phyloP scores from a whole-genome alignment of 257 asterid genomes.

The Nicotiana undulata region DNA sequence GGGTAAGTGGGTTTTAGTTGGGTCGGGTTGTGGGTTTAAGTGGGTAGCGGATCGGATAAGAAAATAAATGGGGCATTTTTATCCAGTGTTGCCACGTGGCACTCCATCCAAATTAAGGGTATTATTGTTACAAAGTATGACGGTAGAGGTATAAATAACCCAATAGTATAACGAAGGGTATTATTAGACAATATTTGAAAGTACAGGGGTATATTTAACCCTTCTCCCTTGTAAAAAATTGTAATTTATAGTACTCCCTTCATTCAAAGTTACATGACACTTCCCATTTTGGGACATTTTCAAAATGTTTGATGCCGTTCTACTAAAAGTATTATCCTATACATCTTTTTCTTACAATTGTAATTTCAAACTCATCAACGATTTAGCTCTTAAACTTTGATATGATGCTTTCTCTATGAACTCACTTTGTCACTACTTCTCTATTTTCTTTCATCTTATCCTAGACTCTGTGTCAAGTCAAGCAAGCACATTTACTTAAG shows the following conservation, averaged over 20 bases:
- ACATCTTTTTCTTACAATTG: background rate
- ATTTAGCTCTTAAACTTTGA: background rate
- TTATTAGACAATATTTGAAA: too few relatives aligned
- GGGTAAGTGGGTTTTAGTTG: too few relatives aligned
- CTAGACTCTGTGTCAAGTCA: background rate
- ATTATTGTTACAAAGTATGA: too few relatives aligned
- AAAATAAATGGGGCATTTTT: too few relatives aligned
- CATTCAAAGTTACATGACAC: background rate
- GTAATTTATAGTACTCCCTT: background rate
- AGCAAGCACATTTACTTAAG: background rate
- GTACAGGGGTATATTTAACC: too few relatives aligned
- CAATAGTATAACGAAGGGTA: too few relatives aligned
- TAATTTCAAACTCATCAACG: background rate
- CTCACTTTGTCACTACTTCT: background rate
- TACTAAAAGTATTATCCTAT: background rate
- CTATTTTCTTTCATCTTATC: background rate
- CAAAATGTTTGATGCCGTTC: background rate
- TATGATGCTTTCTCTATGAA: background rate
- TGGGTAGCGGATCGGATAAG: too few relatives aligned
- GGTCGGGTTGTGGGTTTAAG: too few relatives aligned
- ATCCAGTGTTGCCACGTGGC: too few relatives aligned
- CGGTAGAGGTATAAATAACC: too few relatives aligned
- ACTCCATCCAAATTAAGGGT: too few relatives aligned
- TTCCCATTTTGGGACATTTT: background rate
- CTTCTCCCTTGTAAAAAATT: background rate